Base-by-base conservation (phyloP, 2,329 filamentous ascomycete genomes). In the Coniella vitis region DNA sequence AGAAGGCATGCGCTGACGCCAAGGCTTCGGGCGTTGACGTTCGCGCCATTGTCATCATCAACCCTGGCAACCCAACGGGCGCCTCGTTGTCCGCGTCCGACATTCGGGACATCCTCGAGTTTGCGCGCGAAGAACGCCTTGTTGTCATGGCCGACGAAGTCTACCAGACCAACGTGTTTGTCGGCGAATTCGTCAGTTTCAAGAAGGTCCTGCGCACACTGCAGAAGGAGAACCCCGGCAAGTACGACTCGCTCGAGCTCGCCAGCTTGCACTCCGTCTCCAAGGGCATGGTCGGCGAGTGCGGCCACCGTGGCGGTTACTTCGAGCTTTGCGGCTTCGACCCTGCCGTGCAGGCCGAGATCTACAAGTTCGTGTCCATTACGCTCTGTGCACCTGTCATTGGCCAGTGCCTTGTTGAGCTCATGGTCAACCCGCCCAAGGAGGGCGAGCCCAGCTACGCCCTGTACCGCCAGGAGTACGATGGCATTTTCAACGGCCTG, bases 211-310 rank as follows among this genome's bases (percentile, higher is more conserved):
- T 98, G 44, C 81, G 90, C 55, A 76, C 85, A 58, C 72, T 97
- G 61, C 91, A 97, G 68, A 75, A 84, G 66, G 78, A 84, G 63
- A 69, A 75, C 38, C 80, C 85, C 1, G 86, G 82, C 61, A 83
- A 82, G 65, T 97, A 89, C 70, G 87, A 95, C 68, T 67, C 79
- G 58, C 74, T 98, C 52, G 90, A 97, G 73, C 81, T 98, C 50
- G 91, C 85, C 42, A 95, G 89, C 45, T 76, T 98, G 57, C 91
- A 98, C 76, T 91, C 86, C 61, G 78, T 94, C 48, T 95, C 89
- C 65, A 98, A 98, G 79, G 93, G 93, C 61, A 97, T 98, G 90
- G 87, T 96, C 8, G 93, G 93, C 63, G 93, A 98, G 74, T 98
- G 93, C 66, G 93, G 93, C 45, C 93, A 98, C 74, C 87, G 93